phyloP scores from a whole-genome alignment of 306 rosid genomes.

The Castanea crenata region DNA sequence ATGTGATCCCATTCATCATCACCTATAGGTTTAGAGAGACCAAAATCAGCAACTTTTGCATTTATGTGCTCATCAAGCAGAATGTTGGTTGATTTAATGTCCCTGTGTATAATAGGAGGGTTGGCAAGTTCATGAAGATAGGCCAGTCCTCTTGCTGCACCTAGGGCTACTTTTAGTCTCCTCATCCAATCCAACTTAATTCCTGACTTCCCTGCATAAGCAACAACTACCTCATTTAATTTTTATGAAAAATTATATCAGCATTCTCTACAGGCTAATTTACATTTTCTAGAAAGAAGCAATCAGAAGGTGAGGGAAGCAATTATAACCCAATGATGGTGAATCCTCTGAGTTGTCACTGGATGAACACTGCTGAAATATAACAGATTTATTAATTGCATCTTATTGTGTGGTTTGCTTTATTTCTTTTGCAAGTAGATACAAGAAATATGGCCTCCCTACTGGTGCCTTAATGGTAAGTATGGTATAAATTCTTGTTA shows the following conservation, averaged over 20 bases:
- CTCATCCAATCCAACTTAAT: conserved; percentile 44
- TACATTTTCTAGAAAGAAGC: neutral
- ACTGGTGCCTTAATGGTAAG: neutral
- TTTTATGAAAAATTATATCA: neutral
- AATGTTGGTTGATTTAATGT: conserved; percentile 77
- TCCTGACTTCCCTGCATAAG: conserved; percentile 34
- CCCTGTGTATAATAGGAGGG: conserved; percentile 82
- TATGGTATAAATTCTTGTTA: neutral
- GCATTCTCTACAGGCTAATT: neutral
- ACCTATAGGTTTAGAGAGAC: conserved; percentile 65
- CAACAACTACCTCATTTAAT: neutral
- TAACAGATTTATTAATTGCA: neutral
- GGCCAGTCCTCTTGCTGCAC: conserved; percentile 70
- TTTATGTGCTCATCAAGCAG: conserved; percentile 58
- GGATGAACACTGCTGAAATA: neutral
- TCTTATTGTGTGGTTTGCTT: neutral
- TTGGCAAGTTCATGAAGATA: conserved; percentile 77
- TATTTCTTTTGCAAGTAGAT: neutral
- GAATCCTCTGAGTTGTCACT: neutral
- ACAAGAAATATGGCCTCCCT: neutral
- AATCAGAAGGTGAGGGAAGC: neutral
- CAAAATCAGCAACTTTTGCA: conserved; percentile 84
- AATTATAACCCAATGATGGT: neutral
- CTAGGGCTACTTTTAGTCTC: conserved; percentile 45
- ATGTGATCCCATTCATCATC: conserved; percentile 52